phyloP scores from a whole-genome alignment of 148 eudicot species.

The Amaranthus palmeri region DNA sequence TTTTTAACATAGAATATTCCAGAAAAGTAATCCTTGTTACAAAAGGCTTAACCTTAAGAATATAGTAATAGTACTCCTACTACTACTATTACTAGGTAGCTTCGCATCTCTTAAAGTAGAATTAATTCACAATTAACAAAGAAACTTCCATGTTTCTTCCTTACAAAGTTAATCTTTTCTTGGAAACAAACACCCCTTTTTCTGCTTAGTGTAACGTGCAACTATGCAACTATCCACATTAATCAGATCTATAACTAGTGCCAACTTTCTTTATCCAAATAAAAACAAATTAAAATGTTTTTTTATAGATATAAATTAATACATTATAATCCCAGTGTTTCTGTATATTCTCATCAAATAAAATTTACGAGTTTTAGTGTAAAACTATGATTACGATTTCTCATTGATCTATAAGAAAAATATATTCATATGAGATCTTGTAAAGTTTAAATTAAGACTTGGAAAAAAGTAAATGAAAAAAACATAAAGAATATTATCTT shows the following conservation, averaged over 20 bases:
- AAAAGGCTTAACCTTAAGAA: neutral
- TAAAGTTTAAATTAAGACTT: too few relatives aligned
- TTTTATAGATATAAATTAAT: neutral
- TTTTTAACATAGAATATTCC: neutral
- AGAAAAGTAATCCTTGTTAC: neutral
- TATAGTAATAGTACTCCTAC: too few relatives aligned
- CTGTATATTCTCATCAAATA: too few relatives aligned
- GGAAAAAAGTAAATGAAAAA: too few relatives aligned
- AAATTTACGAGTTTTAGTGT: too few relatives aligned
- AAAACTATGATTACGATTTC: too few relatives aligned
- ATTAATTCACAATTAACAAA: neutral
- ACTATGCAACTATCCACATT: slow-evolving; percentile 8
- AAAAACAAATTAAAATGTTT: neutral
- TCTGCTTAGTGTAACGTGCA: slow-evolving; percentile 17
- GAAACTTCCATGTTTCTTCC: slow-evolving; percentile 21
- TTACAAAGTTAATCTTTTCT: neutral
- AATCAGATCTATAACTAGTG: neutral
- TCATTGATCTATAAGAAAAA: too few relatives aligned
- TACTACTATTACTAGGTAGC: too few relatives aligned
- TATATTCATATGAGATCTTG: too few relatives aligned
- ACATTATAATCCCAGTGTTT: neutral
- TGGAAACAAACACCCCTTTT: neutral
- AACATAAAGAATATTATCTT: too few relatives aligned
- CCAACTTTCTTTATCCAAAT: neutral
- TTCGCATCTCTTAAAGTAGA: too few relatives aligned